These are phyloP conservation scores for Mycena pura DNA, from an alignment of 768 basidiomycete species.

Conservation along the genomic window DNA sequence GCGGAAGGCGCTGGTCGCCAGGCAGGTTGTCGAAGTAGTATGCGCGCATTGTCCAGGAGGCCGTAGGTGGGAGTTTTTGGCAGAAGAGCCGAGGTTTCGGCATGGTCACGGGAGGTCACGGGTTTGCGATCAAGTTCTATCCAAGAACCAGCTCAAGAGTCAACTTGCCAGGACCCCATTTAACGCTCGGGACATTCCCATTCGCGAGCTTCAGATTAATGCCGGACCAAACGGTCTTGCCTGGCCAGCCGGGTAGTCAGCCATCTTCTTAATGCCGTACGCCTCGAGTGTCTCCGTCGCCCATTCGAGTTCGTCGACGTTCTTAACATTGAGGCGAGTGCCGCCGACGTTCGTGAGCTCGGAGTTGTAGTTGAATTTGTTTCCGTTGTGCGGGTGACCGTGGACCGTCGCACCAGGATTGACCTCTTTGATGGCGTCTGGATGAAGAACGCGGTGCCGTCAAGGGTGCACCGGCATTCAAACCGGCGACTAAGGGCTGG, in stretches of 20 bases:
- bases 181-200: no score
- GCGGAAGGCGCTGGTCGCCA: constrained; percentile 82
- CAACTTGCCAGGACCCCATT: no score
- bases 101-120: no score
- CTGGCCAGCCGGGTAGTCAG: not conserved
- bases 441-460: no score
- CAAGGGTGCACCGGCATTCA: no score
- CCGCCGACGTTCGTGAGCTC: not conserved
- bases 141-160: no score
- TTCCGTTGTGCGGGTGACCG: not conserved
- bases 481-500: no score
- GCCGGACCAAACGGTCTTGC: not conserved
- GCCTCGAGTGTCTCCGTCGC: not conserved
- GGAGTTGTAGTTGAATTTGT: not conserved
- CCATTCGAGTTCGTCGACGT: not conserved
- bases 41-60: constrained; percentile 70
- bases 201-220: no score
- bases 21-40: constrained; percentile 79
- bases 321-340: not conserved
- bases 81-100: no score
- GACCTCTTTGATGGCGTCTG: no score
- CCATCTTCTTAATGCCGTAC: not conserved
- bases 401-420: not conserved
- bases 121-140: no score
- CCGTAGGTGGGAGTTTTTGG: no score